Conservation (phyloP, 2,329 filamentous ascomycete species). For the Parafenestella ontariensis region DNA sequence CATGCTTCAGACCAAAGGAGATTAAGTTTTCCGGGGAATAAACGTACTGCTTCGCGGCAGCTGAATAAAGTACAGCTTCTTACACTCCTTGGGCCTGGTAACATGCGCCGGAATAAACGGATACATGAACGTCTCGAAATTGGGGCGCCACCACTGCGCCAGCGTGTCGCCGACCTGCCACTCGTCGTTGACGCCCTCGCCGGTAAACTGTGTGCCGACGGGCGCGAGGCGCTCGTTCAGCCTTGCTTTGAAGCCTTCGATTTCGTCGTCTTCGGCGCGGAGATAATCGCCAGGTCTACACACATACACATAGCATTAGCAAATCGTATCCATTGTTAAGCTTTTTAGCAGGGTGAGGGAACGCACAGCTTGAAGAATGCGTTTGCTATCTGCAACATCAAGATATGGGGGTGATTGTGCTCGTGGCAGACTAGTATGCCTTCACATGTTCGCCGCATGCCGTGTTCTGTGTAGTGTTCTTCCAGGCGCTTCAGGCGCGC, state of each 20-base stretch:
- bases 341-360: rapidly evolving
- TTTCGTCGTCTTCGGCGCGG: slow-evolving; percentile 85
- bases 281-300: slow-evolving; percentile 90
- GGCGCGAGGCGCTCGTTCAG: slow-evolving; percentile 94
- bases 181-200: slow-evolving; percentile 87
- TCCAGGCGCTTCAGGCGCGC: slow-evolving; percentile 93
- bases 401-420: slow-evolving; percentile 97
- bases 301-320: slow-evolving; percentile 6
- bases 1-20: too few relatives aligned
- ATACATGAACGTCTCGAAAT: slow-evolving; percentile 99
- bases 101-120: slow-evolving; percentile 96
- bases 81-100: slow-evolving; percentile 96
- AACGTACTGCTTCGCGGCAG: slow-evolving; percentile 83
- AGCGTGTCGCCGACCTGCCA: slow-evolving; percentile 96
- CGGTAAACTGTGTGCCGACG: slow-evolving; percentile 79
- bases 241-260: slow-evolving; percentile 91
- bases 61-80: slow-evolving; percentile 98
- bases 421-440: slow-evolving; percentile 98
- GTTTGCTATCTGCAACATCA: slow-evolving; percentile 99
- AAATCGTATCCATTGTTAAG: not conserved
- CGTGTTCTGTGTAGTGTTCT: slow-evolving; percentile 89
- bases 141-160: slow-evolving; percentile 98
- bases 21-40: too few relatives aligned
- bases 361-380: slow-evolving; percentile 93
- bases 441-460: slow-evolving; percentile 97